Conservation (phyloP, 192 early-diverging fungal genomes). For the Dispira simplex region DNA sequence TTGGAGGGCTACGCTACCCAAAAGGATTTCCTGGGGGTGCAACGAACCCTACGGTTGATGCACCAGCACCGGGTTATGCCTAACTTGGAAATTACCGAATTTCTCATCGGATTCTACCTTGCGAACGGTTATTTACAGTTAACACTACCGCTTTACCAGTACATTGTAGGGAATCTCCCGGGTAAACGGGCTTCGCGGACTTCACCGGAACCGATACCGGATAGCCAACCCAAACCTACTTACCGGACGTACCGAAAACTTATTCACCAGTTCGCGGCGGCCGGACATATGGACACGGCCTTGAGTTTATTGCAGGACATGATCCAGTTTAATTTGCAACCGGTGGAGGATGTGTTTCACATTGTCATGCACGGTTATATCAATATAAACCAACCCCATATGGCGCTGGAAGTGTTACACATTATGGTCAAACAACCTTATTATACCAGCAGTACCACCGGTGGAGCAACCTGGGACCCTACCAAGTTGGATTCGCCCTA, state of each 20-base stretch:
- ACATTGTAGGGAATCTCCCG: background rate
- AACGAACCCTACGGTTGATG: background rate
- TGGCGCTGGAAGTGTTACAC: background rate
- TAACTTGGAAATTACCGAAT: background rate
- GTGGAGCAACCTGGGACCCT: background rate
- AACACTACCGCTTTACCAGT: background rate
- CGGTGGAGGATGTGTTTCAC: background rate
- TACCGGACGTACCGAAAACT: background rate
- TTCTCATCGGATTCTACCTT: background rate
- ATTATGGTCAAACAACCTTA: slow-evolving; percentile 1
- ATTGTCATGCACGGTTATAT: slow-evolving; percentile 9
- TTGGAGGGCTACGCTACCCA: slow-evolving; percentile 1
- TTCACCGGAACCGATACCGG: background rate
- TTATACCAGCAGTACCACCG: background rate
- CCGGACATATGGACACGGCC: background rate
- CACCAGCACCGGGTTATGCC: background rate
- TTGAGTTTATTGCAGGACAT: slow-evolving; percentile 1
- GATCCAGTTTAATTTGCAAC: slow-evolving; percentile 6
- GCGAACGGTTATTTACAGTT: background rate
- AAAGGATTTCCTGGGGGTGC: background rate
- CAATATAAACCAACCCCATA: background rate
- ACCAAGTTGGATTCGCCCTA: background rate
- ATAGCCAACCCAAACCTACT: background rate
- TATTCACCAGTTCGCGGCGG: slow-evolving; percentile 9
- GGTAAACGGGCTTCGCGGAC: background rate